Evolutionary conservation across 1,284 basidiomycete species (phyloP), one percentile per base, ranked within the genome.

Genomic region (Ustilago esculenta): DNA sequence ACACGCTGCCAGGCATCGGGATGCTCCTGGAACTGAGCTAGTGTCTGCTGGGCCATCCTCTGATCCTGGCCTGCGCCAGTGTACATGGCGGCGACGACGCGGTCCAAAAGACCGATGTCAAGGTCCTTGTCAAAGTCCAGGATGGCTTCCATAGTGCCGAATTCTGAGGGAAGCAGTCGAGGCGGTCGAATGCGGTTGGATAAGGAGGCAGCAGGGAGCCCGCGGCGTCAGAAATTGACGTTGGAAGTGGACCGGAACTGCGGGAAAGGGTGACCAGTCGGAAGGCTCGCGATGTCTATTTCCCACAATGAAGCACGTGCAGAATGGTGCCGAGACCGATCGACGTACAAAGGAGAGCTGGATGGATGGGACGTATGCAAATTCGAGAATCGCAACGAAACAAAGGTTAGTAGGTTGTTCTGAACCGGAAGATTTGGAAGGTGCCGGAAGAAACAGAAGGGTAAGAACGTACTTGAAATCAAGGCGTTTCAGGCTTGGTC

Each of bases 1-100:
- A 98, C 96, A 80, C 92, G 88, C 72, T 95, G 94, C 96, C 96
- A 99, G 41, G 94, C 89, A 63, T 98, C 96, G n/a, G 92, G 91
- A 83, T 93, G 87, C 72, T 98, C 96, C 73, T 98, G 94, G 81
- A 99, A 92, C 82, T 96, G 94, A 10, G 77, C 75, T 20, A 81
- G 70, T 25, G 73, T 73, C 47, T 79, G 76, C 60, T 79, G 76
- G 5, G 79, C 79, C 71, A 76, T 67, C 35, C 69, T 72, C 64
- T 81, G 79, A 34, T 79, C 76, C 24, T 63, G 51, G 17, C 79
- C 77, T 3, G 65, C 44, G 36, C 75, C 73, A 9, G 75, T 74
- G 54, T 69, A 80, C 79, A 81, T 81, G 45, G 74, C 79, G 18
- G 54, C 60, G 17, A 79, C 79, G 56, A 81, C 75, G 37, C 70